Percentiles rank a stretch among this genome's conserved stretches.
These are phyloP conservation scores for Phytophthora quininea DNA, from an alignment of 352 stramenopile genomes.

Conservation along the genomic window DNA sequence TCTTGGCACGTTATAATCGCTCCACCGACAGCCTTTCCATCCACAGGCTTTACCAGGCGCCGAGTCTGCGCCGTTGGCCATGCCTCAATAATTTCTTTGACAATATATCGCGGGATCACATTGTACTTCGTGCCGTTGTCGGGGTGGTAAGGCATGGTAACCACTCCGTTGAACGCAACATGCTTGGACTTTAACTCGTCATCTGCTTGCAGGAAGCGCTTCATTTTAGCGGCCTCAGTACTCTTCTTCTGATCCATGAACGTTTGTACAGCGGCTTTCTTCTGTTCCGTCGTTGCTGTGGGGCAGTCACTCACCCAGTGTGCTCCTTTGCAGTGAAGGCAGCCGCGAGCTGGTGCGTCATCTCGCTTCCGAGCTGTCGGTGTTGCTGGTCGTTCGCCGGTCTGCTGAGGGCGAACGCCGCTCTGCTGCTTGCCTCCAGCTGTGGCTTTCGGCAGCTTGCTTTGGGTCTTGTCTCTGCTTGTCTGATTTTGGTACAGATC, in stretches of 20 bases:
- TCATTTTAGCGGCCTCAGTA: neutral
- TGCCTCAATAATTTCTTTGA: neutral
- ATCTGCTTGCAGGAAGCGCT: neutral
- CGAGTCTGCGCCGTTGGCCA: neutral
- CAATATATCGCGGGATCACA: slow-evolving; percentile 6
- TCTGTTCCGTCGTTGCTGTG: neutral
- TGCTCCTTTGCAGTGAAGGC: neutral
- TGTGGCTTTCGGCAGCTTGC: neutral
- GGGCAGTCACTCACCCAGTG: slow-evolving; percentile 10
- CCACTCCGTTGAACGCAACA: slow-evolving; percentile 5
- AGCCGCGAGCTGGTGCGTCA: neutral
- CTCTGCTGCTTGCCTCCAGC: too few relatives aligned
- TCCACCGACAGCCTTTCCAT: neutral
- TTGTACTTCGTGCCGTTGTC: slow-evolving; percentile 6
- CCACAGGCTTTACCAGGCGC: neutral
- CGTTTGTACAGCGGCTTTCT: neutral
- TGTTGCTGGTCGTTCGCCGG: too few relatives aligned
- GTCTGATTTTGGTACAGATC: slow-evolving; percentile 1
- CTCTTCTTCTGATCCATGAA: neutral
- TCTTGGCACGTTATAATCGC: neutral
- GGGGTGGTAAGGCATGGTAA: neutral
- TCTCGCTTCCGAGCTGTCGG: too few relatives aligned
- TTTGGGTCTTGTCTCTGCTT: neutral
- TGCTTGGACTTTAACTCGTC: neutral
- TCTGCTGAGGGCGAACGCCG: too few relatives aligned